Conservation (phyloP, 108 stramenopile genomes). For the Thalassiosira profunda region DNA sequence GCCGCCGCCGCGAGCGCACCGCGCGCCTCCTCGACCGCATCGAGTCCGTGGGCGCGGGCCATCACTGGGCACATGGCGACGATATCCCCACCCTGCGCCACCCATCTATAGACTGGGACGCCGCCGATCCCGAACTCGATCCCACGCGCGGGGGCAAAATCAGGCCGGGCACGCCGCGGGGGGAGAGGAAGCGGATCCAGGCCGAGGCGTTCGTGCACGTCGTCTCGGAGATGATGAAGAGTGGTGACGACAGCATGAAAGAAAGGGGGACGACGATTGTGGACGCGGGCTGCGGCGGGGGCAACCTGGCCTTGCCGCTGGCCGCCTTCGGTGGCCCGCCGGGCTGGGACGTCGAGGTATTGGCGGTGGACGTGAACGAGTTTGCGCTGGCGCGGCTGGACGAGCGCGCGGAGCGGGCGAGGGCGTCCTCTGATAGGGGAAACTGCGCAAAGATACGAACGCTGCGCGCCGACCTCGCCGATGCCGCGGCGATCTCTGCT, state of each 20-base stretch:
- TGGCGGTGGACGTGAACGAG: constrained; percentile 43
- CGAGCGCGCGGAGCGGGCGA: constrained; percentile 7
- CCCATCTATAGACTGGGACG: constrained; percentile 34
- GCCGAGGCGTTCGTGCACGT: constrained; percentile 43
- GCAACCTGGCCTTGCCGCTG: constrained; percentile 34
- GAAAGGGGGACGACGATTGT: constrained; percentile 17
- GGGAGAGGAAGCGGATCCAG: constrained; percentile 27
- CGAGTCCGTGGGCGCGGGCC: too few relatives aligned
- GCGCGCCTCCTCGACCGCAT: too few relatives aligned
- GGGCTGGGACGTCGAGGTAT: constrained; percentile 10
- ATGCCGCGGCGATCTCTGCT: constrained; percentile 19
- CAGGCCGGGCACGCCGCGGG: constrained; percentile 13
- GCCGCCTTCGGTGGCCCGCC: constrained; percentile 19
- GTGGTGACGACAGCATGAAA: neutral
- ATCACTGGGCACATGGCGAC: too few relatives aligned
- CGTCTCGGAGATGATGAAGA: constrained; percentile 7
- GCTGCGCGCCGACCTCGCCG: constrained; percentile 35
- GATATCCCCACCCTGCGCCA: constrained; percentile 18
- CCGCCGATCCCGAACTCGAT: constrained; percentile 20
- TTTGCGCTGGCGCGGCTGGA: constrained; percentile 14
- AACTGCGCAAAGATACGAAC: constrained; percentile 9
- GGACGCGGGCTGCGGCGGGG: constrained; percentile 45
- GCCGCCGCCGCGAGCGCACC: too few relatives aligned
- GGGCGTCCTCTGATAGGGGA: too few relatives aligned
- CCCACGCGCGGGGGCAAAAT: constrained; percentile 41